phyloP scores from a whole-genome alignment of 1,284 basidiomycete genomes.

The Cerioporus squamosus region DNA sequence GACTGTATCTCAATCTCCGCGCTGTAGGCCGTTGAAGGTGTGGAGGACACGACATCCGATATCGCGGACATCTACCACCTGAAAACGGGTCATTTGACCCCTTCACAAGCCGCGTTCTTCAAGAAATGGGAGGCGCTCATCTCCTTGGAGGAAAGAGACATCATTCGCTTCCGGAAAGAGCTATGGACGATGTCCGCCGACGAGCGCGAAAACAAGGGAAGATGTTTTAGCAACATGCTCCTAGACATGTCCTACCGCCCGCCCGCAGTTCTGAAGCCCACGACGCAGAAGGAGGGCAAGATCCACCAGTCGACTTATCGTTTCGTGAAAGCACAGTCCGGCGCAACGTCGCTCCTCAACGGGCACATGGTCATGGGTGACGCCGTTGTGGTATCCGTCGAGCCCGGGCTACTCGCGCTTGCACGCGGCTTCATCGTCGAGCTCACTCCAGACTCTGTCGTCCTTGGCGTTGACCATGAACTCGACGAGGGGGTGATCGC shows the following conservation, averaged over 20 bases:
- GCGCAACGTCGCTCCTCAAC: slow-evolving; percentile 61
- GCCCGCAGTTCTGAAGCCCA: slow-evolving; percentile 21
- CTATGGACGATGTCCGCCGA: slow-evolving; percentile 90
- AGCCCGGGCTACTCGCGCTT: slow-evolving; percentile 84
- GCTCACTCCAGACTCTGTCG: slow-evolving; percentile 67
- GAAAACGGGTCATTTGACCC: slow-evolving; percentile 83
- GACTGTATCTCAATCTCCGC: slow-evolving; percentile 1
- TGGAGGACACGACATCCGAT: slow-evolving; percentile 61
- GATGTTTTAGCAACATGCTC: slow-evolving; percentile 84
- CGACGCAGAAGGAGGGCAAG: slow-evolving; percentile 40
- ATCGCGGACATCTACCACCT: slow-evolving; percentile 78
- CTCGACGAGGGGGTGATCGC: slow-evolving; percentile 62
- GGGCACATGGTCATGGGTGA: slow-evolving; percentile 84
- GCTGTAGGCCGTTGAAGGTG: slow-evolving; percentile 70
- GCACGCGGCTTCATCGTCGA: slow-evolving; percentile 84
- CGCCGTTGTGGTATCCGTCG: slow-evolving; percentile 83
- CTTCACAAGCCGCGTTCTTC: slow-evolving; percentile 80
- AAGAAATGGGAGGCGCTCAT: slow-evolving; percentile 90
- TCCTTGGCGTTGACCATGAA: slow-evolving; percentile 82
- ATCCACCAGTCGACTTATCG: slow-evolving; percentile 66
- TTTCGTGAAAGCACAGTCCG: slow-evolving; percentile 48
- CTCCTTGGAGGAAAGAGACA: slow-evolving; percentile 88
- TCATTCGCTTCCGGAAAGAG: slow-evolving; percentile 83
- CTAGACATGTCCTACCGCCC: slow-evolving; percentile 47
- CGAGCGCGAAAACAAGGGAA: slow-evolving; percentile 79